Evolutionary conservation across 495 filamentous ascomycete genomes (phyloP), one percentile per base, ranked within the genome.

Genomic region (Collariella sp.): DNA sequence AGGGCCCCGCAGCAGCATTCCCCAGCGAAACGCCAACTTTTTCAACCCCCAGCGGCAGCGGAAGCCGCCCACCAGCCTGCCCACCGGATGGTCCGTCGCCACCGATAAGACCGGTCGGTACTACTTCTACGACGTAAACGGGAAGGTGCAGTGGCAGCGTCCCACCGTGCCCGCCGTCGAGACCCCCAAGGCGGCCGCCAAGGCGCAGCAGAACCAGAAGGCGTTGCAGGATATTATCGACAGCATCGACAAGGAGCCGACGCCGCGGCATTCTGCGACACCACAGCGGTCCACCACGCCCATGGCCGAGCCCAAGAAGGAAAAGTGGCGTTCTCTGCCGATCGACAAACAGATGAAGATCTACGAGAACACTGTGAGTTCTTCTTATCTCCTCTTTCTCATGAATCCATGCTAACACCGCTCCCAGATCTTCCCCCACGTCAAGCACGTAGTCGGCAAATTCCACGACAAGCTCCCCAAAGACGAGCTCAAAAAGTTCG

Each of bases 291-390:
- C 81, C 53, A 78, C 73, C 22, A 79, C 79, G 12, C 69, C 73
- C 10, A 76, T 76, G 5, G 79, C 82, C 40, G 81, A 85, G 51
- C 79, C 79, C 47, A 86, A 83, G 64, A 80, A 81, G 54, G 88
- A 93, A 52, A 91, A 87, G 67, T 97, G 91, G 91, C 79, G 82
- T 58, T 83, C 78, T 62, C 79, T 84, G 51, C 75, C 83, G 16
- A 72, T 87, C 56, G 89, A 95, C 50, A 95, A 95, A 69, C 85
- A 89, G 67, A 91, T 88, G 79, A 94, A 88, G 70, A 74, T 94
- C 3, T 96, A 95, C 59, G 89, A 95, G 66, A 89, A 89, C 63
- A 91, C 90, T 16, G 89, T 93, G 75, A 64, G 85, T 52, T 10
- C 45, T 39, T 5, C 15, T 18, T 12, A 34, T 36, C 13, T 35